Evolutionary conservation across 179 eudicot species (phyloP).

Genomic region (Drosera spatulata): DNA sequence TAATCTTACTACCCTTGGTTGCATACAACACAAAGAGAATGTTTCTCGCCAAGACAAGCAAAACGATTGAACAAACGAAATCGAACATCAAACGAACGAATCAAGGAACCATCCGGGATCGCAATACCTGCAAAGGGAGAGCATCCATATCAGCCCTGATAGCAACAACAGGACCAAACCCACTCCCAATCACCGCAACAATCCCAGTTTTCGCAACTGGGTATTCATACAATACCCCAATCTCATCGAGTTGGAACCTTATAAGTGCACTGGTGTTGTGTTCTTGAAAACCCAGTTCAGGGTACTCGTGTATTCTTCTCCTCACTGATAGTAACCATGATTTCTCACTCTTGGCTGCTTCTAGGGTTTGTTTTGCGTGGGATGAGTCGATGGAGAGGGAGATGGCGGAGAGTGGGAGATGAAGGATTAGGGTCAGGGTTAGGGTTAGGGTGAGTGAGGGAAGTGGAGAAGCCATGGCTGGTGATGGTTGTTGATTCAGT

Average conservation of each 20-base stretch:
- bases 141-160: slow-evolving; percentile 89
- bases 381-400: slow-evolving; percentile 11
- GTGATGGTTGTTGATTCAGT: too few species aligned
- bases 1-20: too few species aligned
- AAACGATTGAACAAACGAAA: too few species aligned
- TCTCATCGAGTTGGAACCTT: slow-evolving; percentile 47
- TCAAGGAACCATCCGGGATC: too few species aligned
- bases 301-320: slow-evolving; percentile 71
- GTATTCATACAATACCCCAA: slow-evolving; percentile 53
- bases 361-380: slow-evolving; percentile 28
- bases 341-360: slow-evolving; percentile 36
- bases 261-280: slow-evolving; percentile 68
- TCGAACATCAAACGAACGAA: too few species aligned
- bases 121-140: slow-evolving; percentile 65
- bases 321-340: slow-evolving; percentile 65
- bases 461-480: too few species aligned
- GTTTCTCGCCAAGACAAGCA: too few species aligned
- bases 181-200: slow-evolving; percentile 65
- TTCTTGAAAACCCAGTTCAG: slow-evolving; percentile 74
- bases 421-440: too few species aligned
- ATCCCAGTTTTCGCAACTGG: slow-evolving; percentile 78
- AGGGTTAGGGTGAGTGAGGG: too few species aligned
- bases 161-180: slow-evolving; percentile 64
- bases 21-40: too few species aligned
- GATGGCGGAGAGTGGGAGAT: not conserved